Conservation (phyloP, 2,329 filamentous ascomycete species). For the Huntiella bhutanensis region DNA sequence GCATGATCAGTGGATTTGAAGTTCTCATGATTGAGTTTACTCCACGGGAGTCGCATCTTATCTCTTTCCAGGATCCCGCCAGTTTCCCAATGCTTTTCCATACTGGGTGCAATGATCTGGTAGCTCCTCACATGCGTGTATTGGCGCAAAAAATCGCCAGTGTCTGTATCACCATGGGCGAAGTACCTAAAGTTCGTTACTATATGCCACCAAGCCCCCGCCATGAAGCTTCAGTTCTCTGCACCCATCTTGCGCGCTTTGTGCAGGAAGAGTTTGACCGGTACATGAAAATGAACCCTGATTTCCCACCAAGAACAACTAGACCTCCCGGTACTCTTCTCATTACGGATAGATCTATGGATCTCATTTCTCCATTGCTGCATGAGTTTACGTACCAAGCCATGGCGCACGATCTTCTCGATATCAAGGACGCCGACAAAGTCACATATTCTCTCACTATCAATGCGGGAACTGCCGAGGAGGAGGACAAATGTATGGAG, state of each 20-base stretch:
- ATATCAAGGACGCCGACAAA: conserved; percentile 76
- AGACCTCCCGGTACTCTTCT: conserved; percentile 68
- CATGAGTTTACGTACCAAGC: conserved; percentile 98
- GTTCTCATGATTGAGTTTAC: conserved; percentile 78
- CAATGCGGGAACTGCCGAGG: conserved; percentile 51
- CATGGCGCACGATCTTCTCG: conserved; percentile 87
- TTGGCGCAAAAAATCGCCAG: conserved; percentile 82
- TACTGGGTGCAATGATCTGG: conserved; percentile 67
- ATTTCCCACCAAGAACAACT: conserved; percentile 63
- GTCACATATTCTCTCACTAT: conserved; percentile 65
- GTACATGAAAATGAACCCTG: conserved; percentile 66
- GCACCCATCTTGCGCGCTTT: conserved; percentile 72
- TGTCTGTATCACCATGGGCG: conserved; percentile 78
- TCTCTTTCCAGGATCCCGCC: conserved; percentile 87
- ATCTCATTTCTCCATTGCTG: conserved; percentile 66
- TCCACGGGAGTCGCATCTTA: conserved; percentile 73
- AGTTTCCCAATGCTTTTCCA: conserved; percentile 90
- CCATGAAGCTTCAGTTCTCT: conserved; percentile 78
- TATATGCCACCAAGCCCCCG: conserved; percentile 55
- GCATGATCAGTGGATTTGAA: conserved; percentile 60
- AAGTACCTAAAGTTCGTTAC: conserved; percentile 85
- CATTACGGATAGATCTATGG: conserved; percentile 85
- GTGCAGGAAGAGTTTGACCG: conserved; percentile 81
- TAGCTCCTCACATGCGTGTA: conserved; percentile 64
- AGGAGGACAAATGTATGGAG: conserved; percentile 78